Evolutionary conservation across 768 basidiomycete genomes (phyloP).

Genomic region (Boletus vermiculosoides): DNA sequence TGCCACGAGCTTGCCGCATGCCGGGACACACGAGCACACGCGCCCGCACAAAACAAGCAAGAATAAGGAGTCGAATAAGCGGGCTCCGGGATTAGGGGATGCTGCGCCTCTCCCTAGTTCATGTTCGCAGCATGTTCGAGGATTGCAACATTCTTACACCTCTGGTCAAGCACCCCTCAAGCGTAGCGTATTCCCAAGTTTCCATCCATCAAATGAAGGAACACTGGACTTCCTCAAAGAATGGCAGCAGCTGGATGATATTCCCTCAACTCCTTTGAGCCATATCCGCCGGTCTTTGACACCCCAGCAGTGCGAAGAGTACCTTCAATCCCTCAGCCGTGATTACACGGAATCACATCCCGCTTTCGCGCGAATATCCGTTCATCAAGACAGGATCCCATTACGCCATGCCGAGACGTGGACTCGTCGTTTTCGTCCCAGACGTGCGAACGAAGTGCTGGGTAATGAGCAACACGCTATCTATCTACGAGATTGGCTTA

Average conservation of each 20-base stretch:
- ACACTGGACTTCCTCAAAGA: constrained; percentile 22
- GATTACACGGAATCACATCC: constrained; percentile 42
- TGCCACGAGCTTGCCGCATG: constrained; percentile 12
- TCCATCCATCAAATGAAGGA: constrained; percentile 4
- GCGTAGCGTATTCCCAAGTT: constrained; percentile 2
- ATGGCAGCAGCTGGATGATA: background rate
- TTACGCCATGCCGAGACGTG: constrained; percentile 48
- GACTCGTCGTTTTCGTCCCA: constrained; percentile 75
- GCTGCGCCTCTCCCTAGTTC: constrained; percentile 48
- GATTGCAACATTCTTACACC: constrained; percentile 46
- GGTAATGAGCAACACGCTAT: constrained; percentile 71
- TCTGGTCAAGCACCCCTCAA: constrained; percentile 10
- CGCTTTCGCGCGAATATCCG: constrained; percentile 44
- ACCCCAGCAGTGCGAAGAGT: constrained; percentile 15
- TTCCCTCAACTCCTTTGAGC: background rate
- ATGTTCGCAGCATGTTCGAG: constrained; percentile 60
- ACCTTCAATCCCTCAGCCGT: constrained; percentile 9
- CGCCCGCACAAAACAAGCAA: constrained; percentile 1
- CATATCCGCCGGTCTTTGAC: constrained; percentile 9
- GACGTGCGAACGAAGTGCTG: constrained; percentile 68
- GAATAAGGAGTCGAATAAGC: constrained; percentile 1
- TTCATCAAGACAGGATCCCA: constrained; percentile 9
- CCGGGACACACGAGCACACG: background rate
- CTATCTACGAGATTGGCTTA: constrained; percentile 78
- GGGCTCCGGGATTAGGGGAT: constrained; percentile 1